Conservation (phyloP, 495 filamentous ascomycete genomes). For the Barbatosphaeria neglecta region DNA sequence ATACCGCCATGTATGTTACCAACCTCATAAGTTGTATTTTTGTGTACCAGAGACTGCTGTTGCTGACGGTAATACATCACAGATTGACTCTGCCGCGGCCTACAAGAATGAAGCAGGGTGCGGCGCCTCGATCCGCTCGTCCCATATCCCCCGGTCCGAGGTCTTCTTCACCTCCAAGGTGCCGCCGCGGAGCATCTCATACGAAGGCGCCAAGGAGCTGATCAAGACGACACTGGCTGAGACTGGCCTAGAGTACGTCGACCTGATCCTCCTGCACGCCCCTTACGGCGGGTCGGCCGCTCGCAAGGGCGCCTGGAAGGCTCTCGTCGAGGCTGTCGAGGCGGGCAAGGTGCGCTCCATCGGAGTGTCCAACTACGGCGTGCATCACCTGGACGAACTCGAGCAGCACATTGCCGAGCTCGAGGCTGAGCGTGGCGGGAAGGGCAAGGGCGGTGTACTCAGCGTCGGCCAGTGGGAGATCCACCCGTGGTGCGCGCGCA, state of each 20-base stretch:
- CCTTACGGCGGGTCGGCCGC: constrained; percentile 47
- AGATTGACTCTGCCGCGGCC: constrained; percentile 59
- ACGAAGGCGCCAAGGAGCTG: constrained; percentile 36
- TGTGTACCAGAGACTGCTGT: neutral
- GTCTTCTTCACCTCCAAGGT: constrained; percentile 71
- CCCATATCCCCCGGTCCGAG: constrained; percentile 46
- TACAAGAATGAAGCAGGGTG: constrained; percentile 63
- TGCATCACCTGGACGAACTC: constrained; percentile 59
- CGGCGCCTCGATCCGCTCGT: constrained; percentile 45
- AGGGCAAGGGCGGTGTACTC: constrained; percentile 62
- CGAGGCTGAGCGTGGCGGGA: constrained; percentile 42
- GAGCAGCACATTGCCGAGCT: constrained; percentile 62
- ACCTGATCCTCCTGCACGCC: constrained; percentile 51
- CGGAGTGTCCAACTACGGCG: constrained; percentile 58
- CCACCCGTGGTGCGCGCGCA: constrained; percentile 75
- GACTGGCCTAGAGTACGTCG: constrained; percentile 48
- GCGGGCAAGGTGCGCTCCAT: constrained; percentile 53
- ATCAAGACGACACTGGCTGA: constrained; percentile 39
- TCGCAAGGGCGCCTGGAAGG: constrained; percentile 53
- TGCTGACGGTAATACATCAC: neutral
- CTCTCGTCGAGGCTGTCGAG: constrained; percentile 46
- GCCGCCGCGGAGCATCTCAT: constrained; percentile 24
- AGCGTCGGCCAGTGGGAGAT: constrained; percentile 82
- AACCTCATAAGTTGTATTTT: neutral
- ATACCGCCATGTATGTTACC: constrained; percentile 56